Percentiles rank a stretch among this genome's conserved stretches.
Conservation (phyloP, 1,284 basidiomycete species). For the Apiotrichum gamsii region DNA sequence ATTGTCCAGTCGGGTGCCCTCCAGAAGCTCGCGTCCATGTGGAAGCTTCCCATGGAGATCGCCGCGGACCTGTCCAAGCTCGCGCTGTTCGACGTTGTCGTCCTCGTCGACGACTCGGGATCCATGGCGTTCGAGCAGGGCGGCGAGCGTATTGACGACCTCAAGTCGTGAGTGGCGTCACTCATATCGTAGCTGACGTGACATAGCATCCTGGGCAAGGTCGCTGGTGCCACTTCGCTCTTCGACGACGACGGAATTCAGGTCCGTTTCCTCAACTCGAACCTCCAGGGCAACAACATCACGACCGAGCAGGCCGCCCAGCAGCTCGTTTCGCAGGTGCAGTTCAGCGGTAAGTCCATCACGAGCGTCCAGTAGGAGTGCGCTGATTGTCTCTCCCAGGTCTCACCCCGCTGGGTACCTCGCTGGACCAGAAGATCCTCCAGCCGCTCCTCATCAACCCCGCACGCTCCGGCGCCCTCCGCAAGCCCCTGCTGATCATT, state of each 20-base stretch:
- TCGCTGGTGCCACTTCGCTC: conserved; percentile 46
- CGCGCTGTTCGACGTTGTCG: conserved; percentile 44
- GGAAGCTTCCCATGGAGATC: conserved; percentile 48
- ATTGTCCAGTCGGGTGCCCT: conserved; percentile 46
- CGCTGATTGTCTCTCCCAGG: too few relatives aligned
- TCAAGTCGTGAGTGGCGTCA: conserved; percentile 39
- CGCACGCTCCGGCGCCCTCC: conserved; percentile 1
- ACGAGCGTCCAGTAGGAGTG: too few relatives aligned
- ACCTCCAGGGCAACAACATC: conserved; percentile 48
- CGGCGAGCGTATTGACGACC: conserved; percentile 47
- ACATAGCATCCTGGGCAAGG: conserved; percentile 41
- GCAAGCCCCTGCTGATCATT: conserved; percentile 30
- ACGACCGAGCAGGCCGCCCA: conserved; percentile 39
- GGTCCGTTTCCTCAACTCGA: conserved; percentile 50
- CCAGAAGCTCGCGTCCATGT: conserved; percentile 45
- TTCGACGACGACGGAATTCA: conserved; percentile 51
- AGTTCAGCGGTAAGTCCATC: conserved; percentile 25
- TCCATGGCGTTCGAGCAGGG: conserved; percentile 47
- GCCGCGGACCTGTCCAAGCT: conserved; percentile 48
- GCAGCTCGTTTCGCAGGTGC: conserved; percentile 33
- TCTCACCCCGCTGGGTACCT: conserved; percentile 4
- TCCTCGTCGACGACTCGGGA: conserved; percentile 48
- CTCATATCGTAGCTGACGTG: neutral
- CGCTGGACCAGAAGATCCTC: conserved; percentile 6
- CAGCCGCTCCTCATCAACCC: conserved; percentile 7